Percentiles rank a stretch among this genome's conserved stretches.
Conservation (phyloP, 2,329 filamentous ascomycete species). For the Aphanoascus verrucosus region DNA sequence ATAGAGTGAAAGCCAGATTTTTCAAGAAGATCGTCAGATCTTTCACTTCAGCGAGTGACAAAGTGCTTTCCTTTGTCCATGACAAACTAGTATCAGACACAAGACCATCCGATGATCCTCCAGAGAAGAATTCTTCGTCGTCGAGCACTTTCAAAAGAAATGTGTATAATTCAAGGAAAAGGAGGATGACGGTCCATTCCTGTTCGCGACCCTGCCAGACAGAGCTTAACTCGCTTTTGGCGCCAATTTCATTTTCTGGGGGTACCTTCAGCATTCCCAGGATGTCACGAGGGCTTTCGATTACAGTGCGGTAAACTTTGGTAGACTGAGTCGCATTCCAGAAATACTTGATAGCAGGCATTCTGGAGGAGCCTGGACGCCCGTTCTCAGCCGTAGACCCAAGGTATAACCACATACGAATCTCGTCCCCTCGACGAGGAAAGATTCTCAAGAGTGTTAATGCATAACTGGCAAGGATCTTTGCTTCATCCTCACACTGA, state of each 20-base stretch:
- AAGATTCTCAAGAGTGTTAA: conserved; percentile 79
- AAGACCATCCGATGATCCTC: conserved; percentile 30
- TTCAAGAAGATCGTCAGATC: conserved; percentile 74
- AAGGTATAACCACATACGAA: conserved; percentile 86
- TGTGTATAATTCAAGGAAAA: conserved; percentile 89
- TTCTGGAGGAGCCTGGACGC: conserved; percentile 25
- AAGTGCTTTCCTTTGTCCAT: conserved; percentile 52
- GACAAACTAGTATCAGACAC: conserved; percentile 42
- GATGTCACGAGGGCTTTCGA: conserved; percentile 47
- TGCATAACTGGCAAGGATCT: conserved; percentile 72
- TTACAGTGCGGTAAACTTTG: conserved; percentile 47
- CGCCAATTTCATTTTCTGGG: conserved; percentile 32
- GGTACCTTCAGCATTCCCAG: conserved; percentile 45
- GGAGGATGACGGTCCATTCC: conserved; percentile 79
- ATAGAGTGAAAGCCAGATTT: conserved; percentile 77
- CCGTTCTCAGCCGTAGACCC: conserved; percentile 44
- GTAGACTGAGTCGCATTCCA: conserved; percentile 59
- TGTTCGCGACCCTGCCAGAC: conserved; percentile 40
- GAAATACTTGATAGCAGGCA: conserved; percentile 70
- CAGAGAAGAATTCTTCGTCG: conserved; percentile 83
- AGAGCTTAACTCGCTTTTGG: neutral
- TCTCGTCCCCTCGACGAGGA: conserved; percentile 69
- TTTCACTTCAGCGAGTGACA: conserved; percentile 61
- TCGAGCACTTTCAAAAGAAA: conserved; percentile 89
- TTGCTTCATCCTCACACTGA: conserved; percentile 49